phyloP scores from a whole-genome alignment of 805 yeast genomes.

The Helenozyma baotianmanensis region DNA sequence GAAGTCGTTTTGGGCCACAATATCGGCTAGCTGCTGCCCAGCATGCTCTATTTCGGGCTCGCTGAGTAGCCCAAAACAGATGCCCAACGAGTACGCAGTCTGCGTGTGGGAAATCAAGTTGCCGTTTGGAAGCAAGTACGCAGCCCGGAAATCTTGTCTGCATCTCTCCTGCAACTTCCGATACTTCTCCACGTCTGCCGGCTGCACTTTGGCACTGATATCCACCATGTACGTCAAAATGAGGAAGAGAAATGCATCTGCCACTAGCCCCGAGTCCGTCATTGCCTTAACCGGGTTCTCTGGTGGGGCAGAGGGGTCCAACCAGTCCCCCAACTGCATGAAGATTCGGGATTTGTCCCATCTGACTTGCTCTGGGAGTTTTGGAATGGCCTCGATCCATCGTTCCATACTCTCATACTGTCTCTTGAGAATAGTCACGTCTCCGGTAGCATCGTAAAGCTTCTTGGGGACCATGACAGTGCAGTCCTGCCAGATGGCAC shows the following conservation, averaged over 20 bases:
- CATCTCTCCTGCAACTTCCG: background rate
- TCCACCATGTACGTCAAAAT: slow-evolving; percentile 9
- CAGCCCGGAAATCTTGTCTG: slow-evolving; percentile 1
- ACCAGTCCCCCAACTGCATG: slow-evolving; percentile 5
- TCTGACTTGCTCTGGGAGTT: slow-evolving; percentile 10
- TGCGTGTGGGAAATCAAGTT: slow-evolving; percentile 16
- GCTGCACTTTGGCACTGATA: slow-evolving; percentile 2
- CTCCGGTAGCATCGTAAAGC: slow-evolving; percentile 6
- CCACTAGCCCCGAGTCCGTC: slow-evolving; percentile 18
- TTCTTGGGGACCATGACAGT: slow-evolving; percentile 17
- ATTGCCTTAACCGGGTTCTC: slow-evolving; percentile 17
- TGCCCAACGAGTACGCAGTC: slow-evolving; percentile 19
- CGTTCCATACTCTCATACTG: slow-evolving; percentile 10
- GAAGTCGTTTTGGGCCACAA: background rate
- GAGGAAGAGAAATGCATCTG: slow-evolving; percentile 18
- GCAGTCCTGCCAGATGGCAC: slow-evolving; percentile 20
- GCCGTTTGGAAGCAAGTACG: slow-evolving; percentile 15
- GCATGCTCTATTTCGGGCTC: slow-evolving; percentile 12
- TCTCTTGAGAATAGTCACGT: slow-evolving; percentile 5
- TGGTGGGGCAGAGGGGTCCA: slow-evolving; percentile 14
- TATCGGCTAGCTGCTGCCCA: slow-evolving; percentile 11
- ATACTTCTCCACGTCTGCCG: slow-evolving; percentile 8
- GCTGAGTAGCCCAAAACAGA: slow-evolving; percentile 13
- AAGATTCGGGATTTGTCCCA: slow-evolving; percentile 1
- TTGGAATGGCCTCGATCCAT: slow-evolving; percentile 14